These are phyloP conservation scores for Coffea humblotiana DNA, from an alignment of 305 asterid genomes.

Conservation along the genomic window DNA sequence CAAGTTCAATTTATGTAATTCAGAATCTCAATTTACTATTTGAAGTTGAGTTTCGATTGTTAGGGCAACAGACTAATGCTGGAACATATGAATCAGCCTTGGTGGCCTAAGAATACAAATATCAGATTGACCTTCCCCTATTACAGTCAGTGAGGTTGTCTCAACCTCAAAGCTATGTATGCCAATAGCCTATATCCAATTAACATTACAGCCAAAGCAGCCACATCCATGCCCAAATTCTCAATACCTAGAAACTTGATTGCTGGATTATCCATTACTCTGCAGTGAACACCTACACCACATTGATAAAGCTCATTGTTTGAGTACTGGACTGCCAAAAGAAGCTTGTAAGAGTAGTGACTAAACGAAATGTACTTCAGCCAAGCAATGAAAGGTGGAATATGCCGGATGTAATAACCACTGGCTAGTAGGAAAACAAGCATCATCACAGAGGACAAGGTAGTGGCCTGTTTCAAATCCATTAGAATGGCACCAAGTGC, in stretches of 20 bases:
- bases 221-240: constrained; percentile 53
- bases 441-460: constrained; percentile 74
- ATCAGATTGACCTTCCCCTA: neutral
- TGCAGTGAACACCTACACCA: constrained; percentile 45
- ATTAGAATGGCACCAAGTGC: constrained; percentile 83
- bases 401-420: constrained; percentile 80
- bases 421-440: constrained; percentile 71
- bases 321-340: constrained; percentile 68
- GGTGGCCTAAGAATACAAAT: constrained; percentile 7
- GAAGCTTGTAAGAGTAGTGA: constrained; percentile 71
- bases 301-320: constrained; percentile 59
- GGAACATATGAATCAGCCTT: constrained; percentile 7
- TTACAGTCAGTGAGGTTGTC: constrained; percentile 39
- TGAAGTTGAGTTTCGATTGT: neutral
- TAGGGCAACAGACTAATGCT: neutral
- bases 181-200: constrained; percentile 77
- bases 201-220: constrained; percentile 67
- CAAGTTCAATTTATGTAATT: neutral
- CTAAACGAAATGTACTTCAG: constrained; percentile 73
- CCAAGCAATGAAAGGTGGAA: constrained; percentile 69
- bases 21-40: neutral
- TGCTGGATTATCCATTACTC: constrained; percentile 63
- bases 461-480: constrained; percentile 79
- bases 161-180: constrained; percentile 67
- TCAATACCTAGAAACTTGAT: constrained; percentile 58